Conservation (phyloP, 306 rosid genomes). For the Lathyrus sativus region DNA sequence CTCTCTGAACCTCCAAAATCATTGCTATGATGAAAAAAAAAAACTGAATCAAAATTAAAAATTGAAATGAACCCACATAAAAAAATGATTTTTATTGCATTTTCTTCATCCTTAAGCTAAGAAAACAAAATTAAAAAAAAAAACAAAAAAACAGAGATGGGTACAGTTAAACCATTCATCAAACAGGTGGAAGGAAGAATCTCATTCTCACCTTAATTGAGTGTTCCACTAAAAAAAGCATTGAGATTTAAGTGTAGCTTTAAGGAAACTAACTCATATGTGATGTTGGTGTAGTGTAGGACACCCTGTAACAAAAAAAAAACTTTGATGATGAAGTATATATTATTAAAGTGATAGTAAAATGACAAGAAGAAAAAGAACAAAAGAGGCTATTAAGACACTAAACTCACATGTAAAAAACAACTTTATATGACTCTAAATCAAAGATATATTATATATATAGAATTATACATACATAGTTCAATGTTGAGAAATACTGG, state of each 20-base stretch:
- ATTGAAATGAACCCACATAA: slow-evolving; percentile 34
- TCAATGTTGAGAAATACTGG: neutral
- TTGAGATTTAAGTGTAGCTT: slow-evolving; percentile 43
- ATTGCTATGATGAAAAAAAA: slow-evolving; percentile 27
- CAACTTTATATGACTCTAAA: slow-evolving; percentile 42
- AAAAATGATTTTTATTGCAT: slow-evolving; percentile 1
- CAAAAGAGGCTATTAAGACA: slow-evolving; percentile 24
- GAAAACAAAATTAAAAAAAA: neutral
- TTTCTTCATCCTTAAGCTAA: slow-evolving; percentile 1
- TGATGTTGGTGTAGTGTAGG: slow-evolving; percentile 36
- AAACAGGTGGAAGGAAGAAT: slow-evolving; percentile 34
- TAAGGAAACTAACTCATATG: slow-evolving; percentile 21
- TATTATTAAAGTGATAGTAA: slow-evolving; percentile 10
- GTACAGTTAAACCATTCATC: slow-evolving; percentile 8
- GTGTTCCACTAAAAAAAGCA: slow-evolving; percentile 39
- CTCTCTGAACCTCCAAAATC: slow-evolving; percentile 40
- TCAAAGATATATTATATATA: slow-evolving; percentile 1
- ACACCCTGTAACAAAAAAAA: slow-evolving; percentile 46
- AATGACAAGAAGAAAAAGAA: slow-evolving; percentile 42
- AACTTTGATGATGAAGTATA: slow-evolving; percentile 2
- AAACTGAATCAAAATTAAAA: slow-evolving; percentile 28
- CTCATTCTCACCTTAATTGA: slow-evolving; percentile 37
- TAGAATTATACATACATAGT: neutral
- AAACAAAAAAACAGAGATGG: neutral
- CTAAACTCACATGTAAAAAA: slow-evolving; percentile 45